Percentiles rank a stretch among this genome's conserved stretches.
Evolutionary conservation across 1,139 yeast species (phyloP).

Genomic region (Pichia sp.): DNA sequence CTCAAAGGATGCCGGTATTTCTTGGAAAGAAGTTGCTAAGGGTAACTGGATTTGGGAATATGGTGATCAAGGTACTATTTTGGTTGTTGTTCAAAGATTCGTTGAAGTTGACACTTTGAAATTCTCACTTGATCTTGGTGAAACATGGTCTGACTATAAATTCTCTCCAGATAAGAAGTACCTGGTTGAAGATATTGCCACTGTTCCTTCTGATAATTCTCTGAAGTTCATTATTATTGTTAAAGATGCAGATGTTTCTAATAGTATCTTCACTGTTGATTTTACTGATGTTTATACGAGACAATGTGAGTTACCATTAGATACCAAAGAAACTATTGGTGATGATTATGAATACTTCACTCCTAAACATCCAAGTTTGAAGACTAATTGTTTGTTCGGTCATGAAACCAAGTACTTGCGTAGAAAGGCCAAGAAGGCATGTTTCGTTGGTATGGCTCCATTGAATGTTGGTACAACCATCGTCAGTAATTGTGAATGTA

Average conservation of each 20-base stretch:
- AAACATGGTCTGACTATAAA: conserved; percentile 63
- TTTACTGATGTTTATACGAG: conserved; percentile 62
- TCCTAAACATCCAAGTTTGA: conserved; percentile 65
- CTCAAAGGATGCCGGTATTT: conserved; percentile 83
- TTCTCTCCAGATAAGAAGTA: conserved; percentile 57
- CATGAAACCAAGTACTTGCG: conserved; percentile 79
- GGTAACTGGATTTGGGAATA: conserved; percentile 91
- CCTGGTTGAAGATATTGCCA: conserved; percentile 68
- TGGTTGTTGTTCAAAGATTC: conserved; percentile 64
- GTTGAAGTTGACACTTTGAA: conserved; percentile 56
- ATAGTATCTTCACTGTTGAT: conserved; percentile 57
- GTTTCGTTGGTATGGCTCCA: conserved; percentile 82
- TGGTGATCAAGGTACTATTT: conserved; percentile 91
- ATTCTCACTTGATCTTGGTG: conserved; percentile 81
- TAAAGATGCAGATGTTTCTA: conserved; percentile 38
- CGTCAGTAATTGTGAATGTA: conserved; percentile 73
- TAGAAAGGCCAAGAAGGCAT: conserved; percentile 60
- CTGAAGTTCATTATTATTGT: conserved; percentile 63
- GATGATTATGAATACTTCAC: conserved; percentile 84
- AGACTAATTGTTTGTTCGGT: conserved; percentile 80
- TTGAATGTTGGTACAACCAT: conserved; percentile 59
- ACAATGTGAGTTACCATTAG: conserved; percentile 69
- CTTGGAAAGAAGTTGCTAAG: conserved; percentile 78
- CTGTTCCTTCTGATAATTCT: conserved; percentile 89
- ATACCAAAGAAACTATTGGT: conserved; percentile 43